These are phyloP conservation scores for Crucibulum laeve DNA, from an alignment of 768 basidiomycete species.

Conservation along the genomic window DNA sequence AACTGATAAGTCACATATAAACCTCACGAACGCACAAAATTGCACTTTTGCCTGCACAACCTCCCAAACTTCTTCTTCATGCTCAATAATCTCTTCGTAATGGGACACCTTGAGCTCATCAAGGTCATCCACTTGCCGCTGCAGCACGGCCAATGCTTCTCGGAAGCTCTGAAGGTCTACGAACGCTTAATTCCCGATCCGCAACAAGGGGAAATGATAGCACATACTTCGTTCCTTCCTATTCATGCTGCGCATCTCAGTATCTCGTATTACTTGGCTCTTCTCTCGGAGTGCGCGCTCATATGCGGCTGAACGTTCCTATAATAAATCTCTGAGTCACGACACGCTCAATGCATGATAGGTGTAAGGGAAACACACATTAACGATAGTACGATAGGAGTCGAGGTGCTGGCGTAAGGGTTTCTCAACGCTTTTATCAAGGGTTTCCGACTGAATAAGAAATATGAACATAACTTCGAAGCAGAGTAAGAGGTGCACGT, in stretches of 20 bases:
- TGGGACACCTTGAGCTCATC: conserved; percentile 82
- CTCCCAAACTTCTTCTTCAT: conserved; percentile 96
- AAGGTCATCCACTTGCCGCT: conserved; percentile 87
- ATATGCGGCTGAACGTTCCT: conserved; percentile 85
- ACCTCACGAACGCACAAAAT: conserved; percentile 1
- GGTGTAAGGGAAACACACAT: conserved; percentile 34
- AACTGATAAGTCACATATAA: conserved; percentile 4
- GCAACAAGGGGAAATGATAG: background rate
- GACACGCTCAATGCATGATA: background rate
- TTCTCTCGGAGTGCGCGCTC: conserved; percentile 80
- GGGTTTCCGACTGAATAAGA: conserved; percentile 78
- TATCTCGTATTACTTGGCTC: conserved; percentile 79
- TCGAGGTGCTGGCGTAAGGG: conserved; percentile 85
- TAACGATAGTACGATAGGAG: conserved; percentile 68
- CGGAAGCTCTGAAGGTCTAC: conserved; percentile 86
- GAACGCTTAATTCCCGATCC: background rate
- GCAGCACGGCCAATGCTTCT: conserved; percentile 74
- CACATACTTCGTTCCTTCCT: conserved; percentile 68
- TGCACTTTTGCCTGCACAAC: conserved; percentile 78
- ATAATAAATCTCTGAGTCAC: conserved; percentile 2
- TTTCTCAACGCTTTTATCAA: conserved; percentile 86
- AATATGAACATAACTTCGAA: background rate
- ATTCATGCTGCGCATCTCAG: conserved; percentile 82
- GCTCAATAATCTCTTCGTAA: conserved; percentile 85
- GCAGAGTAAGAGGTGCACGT: conserved; percentile 19